phyloP scores from a whole-genome alignment of 306 rosid species.

The Ammopiptanthus mongolicus region DNA sequence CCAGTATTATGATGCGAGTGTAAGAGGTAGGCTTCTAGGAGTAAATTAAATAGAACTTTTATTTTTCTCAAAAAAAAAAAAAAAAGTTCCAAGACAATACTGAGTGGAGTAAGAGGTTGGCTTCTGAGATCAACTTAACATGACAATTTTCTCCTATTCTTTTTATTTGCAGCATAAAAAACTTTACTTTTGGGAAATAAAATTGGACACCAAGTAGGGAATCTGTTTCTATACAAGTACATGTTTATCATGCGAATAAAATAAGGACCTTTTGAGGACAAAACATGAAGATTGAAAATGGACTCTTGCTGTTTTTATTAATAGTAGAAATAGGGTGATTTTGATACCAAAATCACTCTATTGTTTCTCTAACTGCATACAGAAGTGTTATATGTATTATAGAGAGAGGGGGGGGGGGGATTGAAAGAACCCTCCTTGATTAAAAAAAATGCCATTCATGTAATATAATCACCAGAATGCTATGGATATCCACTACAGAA shows the following conservation, averaged over 20 bases:
- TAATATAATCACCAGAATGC: slow-evolving; percentile 13
- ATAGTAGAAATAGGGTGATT: no score
- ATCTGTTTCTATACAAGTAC: not conserved
- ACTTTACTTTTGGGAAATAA: not conserved
- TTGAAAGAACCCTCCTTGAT: no score
- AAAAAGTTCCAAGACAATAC: not conserved
- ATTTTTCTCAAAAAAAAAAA: not conserved
- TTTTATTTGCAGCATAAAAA: not conserved
- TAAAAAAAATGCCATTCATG: no score
- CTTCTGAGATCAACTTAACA: not conserved
- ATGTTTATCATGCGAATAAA: no score
- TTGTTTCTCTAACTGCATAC: no score
- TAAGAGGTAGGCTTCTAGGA: not conserved
- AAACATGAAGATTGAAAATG: no score
- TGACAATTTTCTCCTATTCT: not conserved
- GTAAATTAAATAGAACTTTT: not conserved
- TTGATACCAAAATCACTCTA: no score
- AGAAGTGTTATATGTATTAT: no score
- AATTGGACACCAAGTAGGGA: not conserved
- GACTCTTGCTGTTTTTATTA: no score
- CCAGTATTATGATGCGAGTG: not conserved
- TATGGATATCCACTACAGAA: not conserved
- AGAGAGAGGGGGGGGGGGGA: no score
- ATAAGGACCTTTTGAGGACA: no score
- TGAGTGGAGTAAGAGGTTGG: not conserved